Evolutionary conservation across 306 rosid species (phyloP).

Genomic region (Cicer chorassanicum): DNA sequence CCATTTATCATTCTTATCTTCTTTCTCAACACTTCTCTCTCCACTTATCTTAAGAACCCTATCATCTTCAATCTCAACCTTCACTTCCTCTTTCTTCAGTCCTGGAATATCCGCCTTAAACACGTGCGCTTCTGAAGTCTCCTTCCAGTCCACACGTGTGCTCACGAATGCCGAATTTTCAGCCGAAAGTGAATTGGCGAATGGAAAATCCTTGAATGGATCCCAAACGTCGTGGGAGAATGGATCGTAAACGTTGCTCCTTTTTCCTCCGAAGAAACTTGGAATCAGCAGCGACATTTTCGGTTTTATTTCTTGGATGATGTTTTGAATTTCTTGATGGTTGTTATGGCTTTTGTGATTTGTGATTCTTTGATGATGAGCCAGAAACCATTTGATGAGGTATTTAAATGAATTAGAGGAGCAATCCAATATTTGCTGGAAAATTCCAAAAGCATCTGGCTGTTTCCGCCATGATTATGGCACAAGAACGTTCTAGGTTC

Average conservation of each 20-base stretch:
- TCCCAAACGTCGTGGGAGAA: not conserved
- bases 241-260: not conserved
- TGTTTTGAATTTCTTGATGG: not conserved
- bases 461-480: too few relatives aligned
- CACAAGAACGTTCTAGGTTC: not conserved
- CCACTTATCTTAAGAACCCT: conserved; percentile 2
- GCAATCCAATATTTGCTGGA: not conserved
- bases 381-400: not conserved
- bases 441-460: not conserved
- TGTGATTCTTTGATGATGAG: not conserved
- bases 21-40: not conserved
- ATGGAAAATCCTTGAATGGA: not conserved
- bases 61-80: not conserved
- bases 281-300: conserved; percentile 1
- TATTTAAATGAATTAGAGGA: not conserved
- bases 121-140: not conserved
- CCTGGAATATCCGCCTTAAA: conserved; percentile 12
- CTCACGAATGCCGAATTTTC: not conserved
- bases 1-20: conserved; percentile 5
- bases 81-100: not conserved
- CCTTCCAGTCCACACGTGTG: conserved; percentile 21
- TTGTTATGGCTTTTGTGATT: not conserved
- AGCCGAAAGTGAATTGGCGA: not conserved
- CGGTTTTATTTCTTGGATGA: not conserved
- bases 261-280: conserved; percentile 1